phyloP scores from a whole-genome alignment of 495 filamentous ascomycete genomes.

The Penicillium antarcticum region DNA sequence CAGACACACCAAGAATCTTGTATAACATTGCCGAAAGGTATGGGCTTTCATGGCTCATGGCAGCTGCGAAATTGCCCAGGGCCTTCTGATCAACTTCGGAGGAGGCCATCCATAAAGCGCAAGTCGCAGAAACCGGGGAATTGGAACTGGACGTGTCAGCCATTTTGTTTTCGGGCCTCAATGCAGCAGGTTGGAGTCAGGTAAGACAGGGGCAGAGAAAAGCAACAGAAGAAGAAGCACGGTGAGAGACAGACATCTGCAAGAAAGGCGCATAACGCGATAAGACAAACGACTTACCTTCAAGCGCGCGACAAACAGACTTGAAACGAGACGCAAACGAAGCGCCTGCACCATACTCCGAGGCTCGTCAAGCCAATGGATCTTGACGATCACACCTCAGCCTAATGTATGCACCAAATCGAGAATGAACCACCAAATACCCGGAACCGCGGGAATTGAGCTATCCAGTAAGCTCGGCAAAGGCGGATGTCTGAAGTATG shows the following conservation, averaged over 20 bases:
- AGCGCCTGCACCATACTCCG: constrained; percentile 34
- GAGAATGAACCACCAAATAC: background rate
- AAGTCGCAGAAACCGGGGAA: constrained; percentile 16
- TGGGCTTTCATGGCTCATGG: constrained; percentile 66
- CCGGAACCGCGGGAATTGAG: background rate
- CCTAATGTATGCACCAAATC: background rate
- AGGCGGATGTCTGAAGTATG: background rate
- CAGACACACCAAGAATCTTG: constrained; percentile 85
- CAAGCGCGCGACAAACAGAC: constrained; percentile 28
- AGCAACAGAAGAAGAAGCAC: background rate
- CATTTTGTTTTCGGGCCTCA: constrained; percentile 3
- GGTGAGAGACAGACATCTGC: background rate
- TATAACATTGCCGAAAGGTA: constrained; percentile 78
- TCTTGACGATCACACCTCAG: background rate
- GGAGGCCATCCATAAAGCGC: constrained; percentile 75
- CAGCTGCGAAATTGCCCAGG: constrained; percentile 78
- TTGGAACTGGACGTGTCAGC: constrained; percentile 16
- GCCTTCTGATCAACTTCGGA: constrained; percentile 97
- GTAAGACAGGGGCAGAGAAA: background rate
- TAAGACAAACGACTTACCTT: constrained; percentile 24
- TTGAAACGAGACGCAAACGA: constrained; percentile 26
- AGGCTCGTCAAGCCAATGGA: constrained; percentile 22
- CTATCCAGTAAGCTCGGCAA: background rate
- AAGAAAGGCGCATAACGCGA: background rate
- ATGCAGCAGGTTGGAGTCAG: background rate